phyloP scores from a whole-genome alignment of 2,329 filamentous ascomycete species.

The Pezizomycotina sp. region DNA sequence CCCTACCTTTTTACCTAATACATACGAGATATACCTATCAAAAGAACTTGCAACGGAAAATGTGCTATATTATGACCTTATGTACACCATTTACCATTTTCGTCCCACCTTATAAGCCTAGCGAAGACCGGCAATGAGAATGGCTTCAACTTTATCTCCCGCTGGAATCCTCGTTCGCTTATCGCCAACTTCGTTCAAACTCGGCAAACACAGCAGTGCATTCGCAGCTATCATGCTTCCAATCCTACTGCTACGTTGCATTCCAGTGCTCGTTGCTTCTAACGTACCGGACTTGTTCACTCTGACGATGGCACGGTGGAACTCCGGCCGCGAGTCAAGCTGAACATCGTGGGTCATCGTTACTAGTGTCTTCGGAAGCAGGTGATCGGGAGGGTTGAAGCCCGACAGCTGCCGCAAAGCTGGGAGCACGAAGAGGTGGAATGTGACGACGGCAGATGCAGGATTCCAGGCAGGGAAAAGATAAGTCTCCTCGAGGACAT shows the following conservation, averaged over 20 bases:
- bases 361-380: slow-evolving; percentile 58
- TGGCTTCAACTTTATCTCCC: slow-evolving; percentile 44
- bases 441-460: slow-evolving; percentile 78
- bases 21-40: too few relatives aligned
- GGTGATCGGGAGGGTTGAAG: slow-evolving; percentile 38
- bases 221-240: slow-evolving; percentile 82
- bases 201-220: slow-evolving; percentile 60
- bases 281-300: slow-evolving; percentile 45
- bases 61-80: too few relatives aligned
- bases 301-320: slow-evolving; percentile 66
- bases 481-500: slow-evolving; percentile 49
- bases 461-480: slow-evolving; percentile 85
- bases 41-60: too few relatives aligned
- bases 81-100: too few relatives aligned
- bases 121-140: too few relatives aligned
- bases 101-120: too few relatives aligned
- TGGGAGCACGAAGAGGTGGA: slow-evolving; percentile 85
- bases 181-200: slow-evolving; percentile 44
- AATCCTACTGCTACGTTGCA: slow-evolving; percentile 76
- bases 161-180: slow-evolving; percentile 42
- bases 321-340: slow-evolving; percentile 66
- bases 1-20: too few relatives aligned
- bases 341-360: slow-evolving; percentile 53
- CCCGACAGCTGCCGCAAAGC: slow-evolving; percentile 64
- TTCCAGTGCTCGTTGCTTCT: slow-evolving; percentile 65